Base-by-base conservation (phyloP, 805 yeast species). In the Metschnikowia arizonensis region DNA sequence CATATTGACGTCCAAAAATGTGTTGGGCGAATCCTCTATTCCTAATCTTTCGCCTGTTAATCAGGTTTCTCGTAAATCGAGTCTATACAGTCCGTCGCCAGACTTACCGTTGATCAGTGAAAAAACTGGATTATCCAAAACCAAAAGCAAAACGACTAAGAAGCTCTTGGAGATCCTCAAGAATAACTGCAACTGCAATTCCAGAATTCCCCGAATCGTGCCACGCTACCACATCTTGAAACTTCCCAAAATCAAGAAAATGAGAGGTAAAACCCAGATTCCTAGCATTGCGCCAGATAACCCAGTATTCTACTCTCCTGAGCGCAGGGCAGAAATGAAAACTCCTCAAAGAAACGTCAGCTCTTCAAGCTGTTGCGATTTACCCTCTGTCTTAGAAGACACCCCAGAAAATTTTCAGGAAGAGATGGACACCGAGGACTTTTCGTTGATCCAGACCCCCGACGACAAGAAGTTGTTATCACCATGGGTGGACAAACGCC, bases 281-380 rank as follows among this genome's bases (percentile, higher is more conserved):
- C 69, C 73, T 8, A 49, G 55, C 26, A 61, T 65, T 12, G 53
- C 65, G 26, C 59, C 62, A 1, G 50, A 56, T 14, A 70, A 68
- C 44, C 61, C 64, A 4, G 62, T 65, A 2, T 64, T 65, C 45
- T 52, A 54, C 26, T 64, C 71, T 2, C 58, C 56, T 8, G 47
- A 48, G 35, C 52, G 52, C 37, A 45, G 47, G 8, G 15, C 49
- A 4, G 33, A 33, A n/a, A 3, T 26, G 5, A 36, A 24, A 11
- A 33, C 50, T 15, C 46, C 47, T 9, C 44, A 40, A 10, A 28
- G 46, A 19, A 31, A 24, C 24, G 23, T 40, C 14, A 38, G 39
- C 21, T 38, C 52, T 19, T 46, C 48, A 7, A 30, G 25, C 21
- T 39, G 45, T n/a, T 23, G 21, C 24, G 45, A 39, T 11, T 25